Base-by-base conservation (phyloP, 371 early-diverging fungal genomes). In the Caulochytrium protostelioides region DNA sequence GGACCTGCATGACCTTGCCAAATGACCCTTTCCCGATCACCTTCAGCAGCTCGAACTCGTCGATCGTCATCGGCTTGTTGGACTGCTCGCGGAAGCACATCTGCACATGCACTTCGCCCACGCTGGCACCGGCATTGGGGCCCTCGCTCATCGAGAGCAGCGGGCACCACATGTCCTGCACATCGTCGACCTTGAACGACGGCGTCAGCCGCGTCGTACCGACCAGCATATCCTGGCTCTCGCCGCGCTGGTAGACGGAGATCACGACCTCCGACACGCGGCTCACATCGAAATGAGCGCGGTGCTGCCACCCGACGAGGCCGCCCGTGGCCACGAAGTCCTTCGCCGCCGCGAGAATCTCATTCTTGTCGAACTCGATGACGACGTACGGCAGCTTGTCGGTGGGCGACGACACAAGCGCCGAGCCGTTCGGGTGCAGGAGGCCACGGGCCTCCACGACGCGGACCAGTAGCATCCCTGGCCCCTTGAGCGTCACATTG, bases 1-100 rank as follows among this genome's bases (percentile, higher is more conserved):
- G 76, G 16, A 89, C 89, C 51, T 89, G 87, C 70, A 87, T 82
- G 9, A 71, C 84, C 68, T 94, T 94, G 42, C 92, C 92, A 66
- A 94, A 92, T 44, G 73, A 72, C 14, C 94, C 97, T 53, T 82
- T 80, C 25, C 97, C 97, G 43, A 98, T 77, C 20, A 90, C 87
- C 50, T 79, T 81, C 24, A 92, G 68, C 37, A 94, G 56, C 43
- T 89, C 86, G 59, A 94, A 94, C 32, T 89, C 81, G 36, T 87
- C 79, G 30, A 89, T 77, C 5, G 75, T 59, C 40, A 87, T 31
- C 19, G 47, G 33, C 36, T 50, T 50, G 14, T 40, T 44, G 40
- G 47, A 43, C 44, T 53, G 31, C 24, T 6, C 1, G 7, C 3
- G 4, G 21, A 38, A 39, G 25, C 13, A 20, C 3, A 23, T 3